A percentile compares a stretch with the other conserved stretches of the same genome.
phyloP scores from a whole-genome alignment of 352 stramenopile genomes.

The Phytophthora fragariae region DNA sequence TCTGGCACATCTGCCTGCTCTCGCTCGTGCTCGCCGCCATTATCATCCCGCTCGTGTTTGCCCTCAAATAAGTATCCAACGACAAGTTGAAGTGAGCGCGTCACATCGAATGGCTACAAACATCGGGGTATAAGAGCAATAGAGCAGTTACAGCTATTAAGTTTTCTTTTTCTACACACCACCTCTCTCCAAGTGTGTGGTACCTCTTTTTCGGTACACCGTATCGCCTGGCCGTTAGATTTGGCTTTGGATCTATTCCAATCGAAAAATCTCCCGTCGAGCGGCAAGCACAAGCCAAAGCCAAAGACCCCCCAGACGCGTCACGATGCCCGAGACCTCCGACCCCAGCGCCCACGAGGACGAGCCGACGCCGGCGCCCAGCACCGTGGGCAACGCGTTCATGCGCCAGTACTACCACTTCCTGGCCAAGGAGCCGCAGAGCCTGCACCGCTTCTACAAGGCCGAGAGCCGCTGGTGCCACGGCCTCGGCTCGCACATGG shows the following conservation, averaged over 20 bases:
- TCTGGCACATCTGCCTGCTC: slow-evolving; percentile 49
- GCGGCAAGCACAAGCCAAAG: neutral
- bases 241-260: slow-evolving; percentile 34
- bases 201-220: too few species aligned
- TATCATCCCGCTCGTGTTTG: slow-evolving; percentile 60
- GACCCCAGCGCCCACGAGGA: slow-evolving; percentile 35
- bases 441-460: slow-evolving; percentile 92
- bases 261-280: slow-evolving; percentile 32
- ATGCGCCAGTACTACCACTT: slow-evolving; percentile 93
- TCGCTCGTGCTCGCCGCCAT: slow-evolving; percentile 53
- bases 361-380: slow-evolving; percentile 58
- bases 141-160: too few species aligned
- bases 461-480: slow-evolving; percentile 85
- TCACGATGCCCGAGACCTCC: slow-evolving; percentile 58
- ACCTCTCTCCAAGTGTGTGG: too few species aligned
- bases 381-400: slow-evolving; percentile 85
- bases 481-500: slow-evolving; percentile 80
- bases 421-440: slow-evolving; percentile 84
- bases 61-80: slow-evolving; percentile 24
- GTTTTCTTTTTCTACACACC: too few species aligned
- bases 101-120: too few species aligned
- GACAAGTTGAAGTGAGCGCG: too few species aligned
- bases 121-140: too few species aligned
- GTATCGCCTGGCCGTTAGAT: neutral
- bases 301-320: neutral